Base-by-base conservation (phyloP, 768 basidiomycete genomes). In the Aureoboletus auriporus region DNA sequence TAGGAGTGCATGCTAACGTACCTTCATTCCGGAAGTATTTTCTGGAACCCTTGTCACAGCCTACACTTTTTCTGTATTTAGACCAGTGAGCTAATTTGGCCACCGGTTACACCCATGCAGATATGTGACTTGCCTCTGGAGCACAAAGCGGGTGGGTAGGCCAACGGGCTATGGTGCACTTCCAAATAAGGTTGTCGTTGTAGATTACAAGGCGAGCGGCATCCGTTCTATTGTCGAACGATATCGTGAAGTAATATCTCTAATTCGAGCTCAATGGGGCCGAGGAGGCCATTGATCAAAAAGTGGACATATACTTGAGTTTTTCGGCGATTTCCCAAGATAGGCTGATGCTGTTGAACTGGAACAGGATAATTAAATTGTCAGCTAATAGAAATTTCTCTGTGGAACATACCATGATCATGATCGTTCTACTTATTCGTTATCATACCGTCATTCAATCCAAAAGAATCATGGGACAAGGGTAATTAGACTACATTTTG, bases 51-150 rank as follows among this genome's bases (percentile, higher is more conserved):
- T 26, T 55, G 48, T 58, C 47, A 54, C 53, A 38, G n/a, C 33
- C 33, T 23, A 23, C 20, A 23, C 39, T 26, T 54, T 44, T 30
- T 8, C 49, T 34, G 14, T 20, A 39, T 34, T 43, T 34, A 36
- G 39, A 23, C 27, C 7, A 6, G 37, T 40, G 56, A 52, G 56
- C 46, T 43, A 46, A 55, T 60, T 62, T 59, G 16, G 63, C 57
- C 28, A 54, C 43, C 48, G 57, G 61, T n/a, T 31, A 28, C 29
- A 30, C 38, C 35, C 43, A 14, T 20, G 20, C 20, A 23, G 2
- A 37, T n/a, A 17, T 27, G 23, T 3, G 16, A 47, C 37, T 26
- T n/a, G 41, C 44, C 30, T 34, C 26, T 28, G 37, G 42, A 33
- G 17, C n/a, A 35, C 41, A 23, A 33, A 41, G 46, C 30, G n/a